phyloP scores from a whole-genome alignment of 257 asterid species.

The Paulownia fortunei region DNA sequence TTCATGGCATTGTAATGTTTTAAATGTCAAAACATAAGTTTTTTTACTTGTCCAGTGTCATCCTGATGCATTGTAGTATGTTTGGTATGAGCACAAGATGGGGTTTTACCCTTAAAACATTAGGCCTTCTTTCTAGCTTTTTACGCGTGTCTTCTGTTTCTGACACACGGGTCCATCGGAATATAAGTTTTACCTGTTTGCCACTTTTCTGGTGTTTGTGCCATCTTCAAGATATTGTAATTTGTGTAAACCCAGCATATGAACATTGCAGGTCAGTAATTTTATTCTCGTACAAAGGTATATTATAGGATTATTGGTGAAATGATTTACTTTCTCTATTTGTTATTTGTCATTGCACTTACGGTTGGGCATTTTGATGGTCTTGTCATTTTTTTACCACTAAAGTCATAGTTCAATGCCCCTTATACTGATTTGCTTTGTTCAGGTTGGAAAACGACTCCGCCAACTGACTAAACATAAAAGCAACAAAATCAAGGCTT shows the following conservation, averaged over 20 bases:
- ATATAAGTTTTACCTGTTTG: neutral
- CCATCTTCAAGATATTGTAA: no score
- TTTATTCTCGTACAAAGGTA: no score
- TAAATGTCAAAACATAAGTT: no score
- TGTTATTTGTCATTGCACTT: neutral
- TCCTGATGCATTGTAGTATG: neutral
- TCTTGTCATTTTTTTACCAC: neutral
- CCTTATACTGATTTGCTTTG: neutral
- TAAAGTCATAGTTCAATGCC: neutral
- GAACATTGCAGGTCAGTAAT: no score
- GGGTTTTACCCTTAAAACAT: neutral
- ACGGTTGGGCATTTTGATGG: neutral
- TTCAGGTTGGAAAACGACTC: slow-evolving; percentile 89
- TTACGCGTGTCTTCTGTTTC: neutral
- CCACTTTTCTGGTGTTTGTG: neutral
- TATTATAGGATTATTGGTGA: no score
- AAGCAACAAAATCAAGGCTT: slow-evolving; percentile 66
- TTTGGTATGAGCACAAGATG: neutral
- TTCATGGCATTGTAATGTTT: no score
- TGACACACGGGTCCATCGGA: neutral
- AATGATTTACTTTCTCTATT: neutral
- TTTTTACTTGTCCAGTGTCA: no score
- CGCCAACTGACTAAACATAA: slow-evolving; percentile 90
- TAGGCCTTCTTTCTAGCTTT: neutral
- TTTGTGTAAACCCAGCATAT: no score